phyloP scores from a whole-genome alignment of 2,329 filamentous ascomycete genomes.

The Paramyrothecium roridum region DNA sequence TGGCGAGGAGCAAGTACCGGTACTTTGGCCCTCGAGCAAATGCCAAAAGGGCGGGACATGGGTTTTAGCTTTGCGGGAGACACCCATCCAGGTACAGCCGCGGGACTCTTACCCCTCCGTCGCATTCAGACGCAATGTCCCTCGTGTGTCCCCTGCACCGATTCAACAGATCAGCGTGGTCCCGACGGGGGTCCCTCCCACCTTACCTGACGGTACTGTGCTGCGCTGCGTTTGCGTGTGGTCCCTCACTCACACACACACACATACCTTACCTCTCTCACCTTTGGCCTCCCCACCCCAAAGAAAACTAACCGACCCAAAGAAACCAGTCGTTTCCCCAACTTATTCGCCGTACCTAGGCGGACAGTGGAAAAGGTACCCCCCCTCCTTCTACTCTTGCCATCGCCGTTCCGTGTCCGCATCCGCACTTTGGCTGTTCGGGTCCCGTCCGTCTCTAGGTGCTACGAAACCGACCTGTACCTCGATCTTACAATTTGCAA shows the following conservation, averaged over 20 bases:
- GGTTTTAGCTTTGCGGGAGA: background rate
- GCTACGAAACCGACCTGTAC: background rate
- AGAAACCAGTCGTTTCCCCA: background rate
- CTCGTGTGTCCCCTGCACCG: background rate
- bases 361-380: background rate
- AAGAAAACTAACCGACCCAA: background rate
- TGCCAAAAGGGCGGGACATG: background rate
- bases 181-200: background rate
- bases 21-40: conserved; percentile 3
- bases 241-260: background rate
- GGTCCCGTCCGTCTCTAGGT: background rate
- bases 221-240: no score
- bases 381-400: background rate
- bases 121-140: background rate
- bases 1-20: conserved; percentile 5
- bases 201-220: no score
- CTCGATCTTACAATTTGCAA: no score
- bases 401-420: background rate
- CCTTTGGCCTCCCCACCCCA: background rate
- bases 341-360: background rate
- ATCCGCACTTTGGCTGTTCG: background rate
- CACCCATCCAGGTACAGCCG: background rate
- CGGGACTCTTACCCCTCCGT: background rate
- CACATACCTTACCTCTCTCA: background rate
- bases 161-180: background rate